Conservation (phyloP, 78 protist genomes). For the Salpingoeca rosetta region DNA sequence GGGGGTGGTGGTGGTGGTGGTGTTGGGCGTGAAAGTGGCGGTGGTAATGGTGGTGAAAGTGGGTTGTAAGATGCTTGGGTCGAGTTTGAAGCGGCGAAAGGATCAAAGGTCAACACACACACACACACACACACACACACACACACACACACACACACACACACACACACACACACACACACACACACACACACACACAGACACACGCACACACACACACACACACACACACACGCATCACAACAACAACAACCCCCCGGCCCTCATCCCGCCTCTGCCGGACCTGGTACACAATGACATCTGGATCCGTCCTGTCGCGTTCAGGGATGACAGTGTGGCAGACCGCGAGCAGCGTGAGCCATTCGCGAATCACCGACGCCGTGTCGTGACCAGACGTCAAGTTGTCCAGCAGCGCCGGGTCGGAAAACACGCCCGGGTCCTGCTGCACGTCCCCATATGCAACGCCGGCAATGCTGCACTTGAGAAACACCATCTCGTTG, state of each 20-base stretch:
- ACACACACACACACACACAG: no score
- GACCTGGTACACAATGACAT: constrained; percentile 12
- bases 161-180: no score
- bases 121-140: no score
- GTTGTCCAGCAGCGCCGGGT: constrained; percentile 17
- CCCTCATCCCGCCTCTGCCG: background rate
- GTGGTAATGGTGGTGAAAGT: no score
- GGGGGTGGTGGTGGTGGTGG: background rate
- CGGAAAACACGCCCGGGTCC: background rate
- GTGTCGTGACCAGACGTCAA: constrained; percentile 6
- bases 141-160: no score
- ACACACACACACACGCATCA: background rate
- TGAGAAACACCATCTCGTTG: constrained; percentile 71
- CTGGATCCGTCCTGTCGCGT: background rate
- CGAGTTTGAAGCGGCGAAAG: no score
- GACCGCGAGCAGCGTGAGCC: constrained; percentile 34
- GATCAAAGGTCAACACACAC: no score
- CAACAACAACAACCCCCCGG: background rate
- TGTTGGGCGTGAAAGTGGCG: no score
- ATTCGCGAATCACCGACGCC: constrained; percentile 14
- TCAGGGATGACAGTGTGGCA: constrained; percentile 66
- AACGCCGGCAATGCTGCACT: background rate
- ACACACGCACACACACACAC: background rate
- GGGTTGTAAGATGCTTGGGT: no score
- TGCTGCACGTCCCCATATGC: background rate